Evolutionary conservation across 2,329 filamentous ascomycete genomes (phyloP).

Genomic region (Stemphylium vesicarium): DNA sequence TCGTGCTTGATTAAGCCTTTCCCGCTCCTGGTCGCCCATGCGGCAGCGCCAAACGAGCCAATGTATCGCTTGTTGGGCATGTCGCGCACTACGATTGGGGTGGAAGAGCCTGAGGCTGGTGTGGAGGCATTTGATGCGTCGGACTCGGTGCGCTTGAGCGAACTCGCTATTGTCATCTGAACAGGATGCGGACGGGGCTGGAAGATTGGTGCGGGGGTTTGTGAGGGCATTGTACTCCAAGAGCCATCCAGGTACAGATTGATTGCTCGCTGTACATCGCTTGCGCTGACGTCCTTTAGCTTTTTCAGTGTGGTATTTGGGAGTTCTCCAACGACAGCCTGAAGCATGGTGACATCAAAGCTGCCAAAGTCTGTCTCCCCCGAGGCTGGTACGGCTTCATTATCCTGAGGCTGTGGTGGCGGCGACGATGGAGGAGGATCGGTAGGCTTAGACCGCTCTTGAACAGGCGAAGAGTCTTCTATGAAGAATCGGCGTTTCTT

Average conservation of each 20-base stretch:
- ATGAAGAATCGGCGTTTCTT: slow-evolving; percentile 71
- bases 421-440: slow-evolving; percentile 42
- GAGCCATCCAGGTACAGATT: slow-evolving; percentile 71
- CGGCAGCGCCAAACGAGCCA: slow-evolving; percentile 88
- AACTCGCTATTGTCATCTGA: slow-evolving; percentile 32
- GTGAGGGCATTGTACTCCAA: slow-evolving; percentile 55
- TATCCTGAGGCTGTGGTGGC: slow-evolving; percentile 24
- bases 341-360: slow-evolving; percentile 64
- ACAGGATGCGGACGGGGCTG: slow-evolving; percentile 24
- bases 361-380: slow-evolving; percentile 32
- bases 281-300: slow-evolving; percentile 58
- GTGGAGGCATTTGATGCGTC: slow-evolving; percentile 32
- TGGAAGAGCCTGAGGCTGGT: slow-evolving; percentile 26
- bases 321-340: slow-evolving; percentile 64
- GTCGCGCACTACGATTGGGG: slow-evolving; percentile 31
- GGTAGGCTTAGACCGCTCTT: slow-evolving; percentile 19
- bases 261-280: slow-evolving; percentile 65
- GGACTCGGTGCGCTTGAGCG: slow-evolving; percentile 35
- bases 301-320: slow-evolving; percentile 53
- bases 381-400: slow-evolving; percentile 5
- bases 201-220: slow-evolving; percentile 19
- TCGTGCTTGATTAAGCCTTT: slow-evolving; percentile 76
- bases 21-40: slow-evolving; percentile 90
- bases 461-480: slow-evolving; percentile 53
- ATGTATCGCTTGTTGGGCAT: slow-evolving; percentile 75